Percentiles rank a stretch among this genome's conserved stretches.
Evolutionary conservation across 2,329 filamentous ascomycete species (phyloP).

Genomic region (Monilinia polystroma): DNA sequence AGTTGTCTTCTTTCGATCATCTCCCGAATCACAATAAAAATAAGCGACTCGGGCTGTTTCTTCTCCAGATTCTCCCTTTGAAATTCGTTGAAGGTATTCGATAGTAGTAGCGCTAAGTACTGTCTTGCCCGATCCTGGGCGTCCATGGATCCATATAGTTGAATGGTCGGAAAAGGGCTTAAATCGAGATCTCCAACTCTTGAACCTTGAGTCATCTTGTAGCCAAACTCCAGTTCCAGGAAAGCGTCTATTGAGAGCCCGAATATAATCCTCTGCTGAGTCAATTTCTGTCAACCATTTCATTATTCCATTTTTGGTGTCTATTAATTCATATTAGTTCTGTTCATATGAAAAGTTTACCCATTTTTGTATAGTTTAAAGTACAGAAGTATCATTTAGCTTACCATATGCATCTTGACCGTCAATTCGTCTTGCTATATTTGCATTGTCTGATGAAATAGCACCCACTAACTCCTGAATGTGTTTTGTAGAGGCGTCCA

Average conservation of each 20-base stretch:
- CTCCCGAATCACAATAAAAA: slow-evolving; percentile 19
- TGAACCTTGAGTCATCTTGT: not conserved
- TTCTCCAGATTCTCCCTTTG: not conserved
- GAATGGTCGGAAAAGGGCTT: not conserved
- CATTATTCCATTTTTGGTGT: slow-evolving; percentile 5
- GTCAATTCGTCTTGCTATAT: not conserved
- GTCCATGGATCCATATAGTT: slow-evolving; percentile 16
- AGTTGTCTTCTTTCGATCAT: slow-evolving; percentile 1
- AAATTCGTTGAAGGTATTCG: not conserved
- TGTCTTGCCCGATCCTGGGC: slow-evolving; percentile 15
- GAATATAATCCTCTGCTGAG: slow-evolving; percentile 14
- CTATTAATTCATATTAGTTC: slow-evolving; percentile 2
- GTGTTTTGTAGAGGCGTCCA: slow-evolving; percentile 11
- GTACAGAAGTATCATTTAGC: not conserved
- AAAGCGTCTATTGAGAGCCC: slow-evolving; percentile 4
- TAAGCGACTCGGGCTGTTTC: not conserved
- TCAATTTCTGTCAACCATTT: slow-evolving; percentile 21
- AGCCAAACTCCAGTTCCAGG: slow-evolving; percentile 16
- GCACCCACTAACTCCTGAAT: slow-evolving; percentile 14
- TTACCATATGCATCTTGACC: not conserved
- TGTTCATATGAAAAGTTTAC: too few species aligned
- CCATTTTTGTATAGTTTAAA: too few species aligned
- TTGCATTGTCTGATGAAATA: slow-evolving; percentile 11
- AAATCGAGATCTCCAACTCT: not conserved
- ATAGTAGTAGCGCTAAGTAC: slow-evolving; percentile 14